Percentiles rank a stretch among this genome's conserved stretches.
Evolutionary conservation across 257 asterid genomes (phyloP).

Genomic region (Catharanthus roseus): DNA sequence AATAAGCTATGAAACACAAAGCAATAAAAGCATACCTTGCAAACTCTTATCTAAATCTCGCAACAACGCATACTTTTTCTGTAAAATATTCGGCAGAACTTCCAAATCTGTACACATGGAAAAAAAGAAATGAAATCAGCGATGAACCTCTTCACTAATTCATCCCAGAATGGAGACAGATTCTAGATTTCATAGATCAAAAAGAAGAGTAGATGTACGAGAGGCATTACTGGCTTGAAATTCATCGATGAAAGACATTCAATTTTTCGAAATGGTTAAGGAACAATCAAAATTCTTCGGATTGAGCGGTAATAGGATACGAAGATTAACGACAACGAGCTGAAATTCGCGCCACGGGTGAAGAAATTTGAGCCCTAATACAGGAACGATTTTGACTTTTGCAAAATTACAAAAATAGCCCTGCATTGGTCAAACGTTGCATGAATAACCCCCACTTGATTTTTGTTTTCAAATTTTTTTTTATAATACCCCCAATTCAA

Average conservation of each 20-base stretch:
- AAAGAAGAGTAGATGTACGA: too few relatives aligned
- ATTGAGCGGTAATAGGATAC: slow-evolving; percentile 15
- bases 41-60: slow-evolving; percentile 84
- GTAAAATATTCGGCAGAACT: slow-evolving; percentile 75
- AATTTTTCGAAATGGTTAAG: neutral
- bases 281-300: neutral
- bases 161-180: neutral
- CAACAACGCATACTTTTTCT: slow-evolving; percentile 72
- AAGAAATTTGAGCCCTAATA: slow-evolving; percentile 28
- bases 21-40: slow-evolving; percentile 88
- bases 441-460: neutral
- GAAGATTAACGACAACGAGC: slow-evolving; percentile 13
- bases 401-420: slow-evolving; percentile 1
- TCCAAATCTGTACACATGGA: slow-evolving; percentile 52
- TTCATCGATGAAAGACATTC: slow-evolving; percentile 77
- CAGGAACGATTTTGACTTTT: slow-evolving; percentile 7
- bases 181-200: too few relatives aligned
- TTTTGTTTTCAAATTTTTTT: too few relatives aligned
- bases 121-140: slow-evolving; percentile 15
- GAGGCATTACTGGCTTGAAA: slow-evolving; percentile 64
- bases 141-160: neutral
- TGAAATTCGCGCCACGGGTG: slow-evolving; percentile 34
- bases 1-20: too few relatives aligned
- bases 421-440: neutral
- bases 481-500: too few relatives aligned